phyloP scores from a whole-genome alignment of 108 stramenopile species.

The Cafeteria roenbergensis region DNA sequence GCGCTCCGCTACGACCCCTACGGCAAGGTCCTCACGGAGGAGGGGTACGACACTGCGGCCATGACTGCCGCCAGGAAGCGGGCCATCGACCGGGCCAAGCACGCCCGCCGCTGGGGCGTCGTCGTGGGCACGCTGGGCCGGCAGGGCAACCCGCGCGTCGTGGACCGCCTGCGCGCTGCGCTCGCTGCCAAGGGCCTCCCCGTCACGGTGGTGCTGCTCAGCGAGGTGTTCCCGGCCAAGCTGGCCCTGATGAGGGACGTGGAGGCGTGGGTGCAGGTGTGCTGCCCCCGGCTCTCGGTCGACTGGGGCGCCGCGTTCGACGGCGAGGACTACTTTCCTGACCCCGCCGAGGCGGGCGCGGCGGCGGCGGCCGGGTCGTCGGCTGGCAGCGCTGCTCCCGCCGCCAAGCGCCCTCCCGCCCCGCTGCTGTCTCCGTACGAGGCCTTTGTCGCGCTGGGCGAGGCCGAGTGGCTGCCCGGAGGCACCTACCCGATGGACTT shows the following conservation, averaged over 20 bases:
- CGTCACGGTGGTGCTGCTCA: conserved; percentile 63
- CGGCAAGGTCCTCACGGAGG: conserved; percentile 68
- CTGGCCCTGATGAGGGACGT: conserved; percentile 54
- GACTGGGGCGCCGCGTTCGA: conserved; percentile 81
- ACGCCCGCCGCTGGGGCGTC: conserved; percentile 63
- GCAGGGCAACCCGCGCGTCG: conserved; percentile 90
- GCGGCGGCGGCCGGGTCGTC: too few species aligned
- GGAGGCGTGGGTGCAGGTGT: conserved; percentile 88
- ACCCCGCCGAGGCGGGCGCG: too few species aligned
- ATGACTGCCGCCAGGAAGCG: conserved; percentile 59
- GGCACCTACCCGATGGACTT: conserved; percentile 88
- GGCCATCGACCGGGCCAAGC: conserved; percentile 29
- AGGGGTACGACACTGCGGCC: conserved; percentile 68
- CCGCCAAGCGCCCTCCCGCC: too few species aligned
- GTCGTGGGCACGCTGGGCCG: conserved; percentile 87
- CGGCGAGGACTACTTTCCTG: too few species aligned
- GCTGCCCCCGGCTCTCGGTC: conserved; percentile 85
- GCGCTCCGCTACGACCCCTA: conserved; percentile 92
- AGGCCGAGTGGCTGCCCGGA: conserved; percentile 28
- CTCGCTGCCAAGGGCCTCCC: conserved; percentile 46
- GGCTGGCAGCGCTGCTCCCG: too few species aligned
- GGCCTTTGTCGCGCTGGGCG: conserved; percentile 32
- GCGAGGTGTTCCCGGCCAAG: conserved; percentile 77
- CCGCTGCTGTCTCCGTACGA: conserved; percentile 53
- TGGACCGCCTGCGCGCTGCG: conserved; percentile 48